A percentile compares a stretch with the other conserved stretches of the same genome.
These are phyloP conservation scores for Naegleria fowleri DNA, from an alignment of 208 protist species.

Conservation along the genomic window DNA sequence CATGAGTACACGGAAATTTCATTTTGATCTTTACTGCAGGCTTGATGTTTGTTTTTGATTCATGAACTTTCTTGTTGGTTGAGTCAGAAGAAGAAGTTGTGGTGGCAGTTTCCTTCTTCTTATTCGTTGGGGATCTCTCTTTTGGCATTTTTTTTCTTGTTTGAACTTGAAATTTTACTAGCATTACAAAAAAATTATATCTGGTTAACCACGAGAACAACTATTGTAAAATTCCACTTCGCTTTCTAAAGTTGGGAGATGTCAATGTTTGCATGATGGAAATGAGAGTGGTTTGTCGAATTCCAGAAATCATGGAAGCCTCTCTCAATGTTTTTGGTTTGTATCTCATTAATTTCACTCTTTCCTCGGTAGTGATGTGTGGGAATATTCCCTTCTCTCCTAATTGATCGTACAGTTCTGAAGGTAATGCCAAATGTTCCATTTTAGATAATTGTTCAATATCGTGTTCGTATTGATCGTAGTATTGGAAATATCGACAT, in stretches of 20 bases:
- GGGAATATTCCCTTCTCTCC: constrained; percentile 25
- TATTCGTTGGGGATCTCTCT: too few species aligned
- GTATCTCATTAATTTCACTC: constrained; percentile 39
- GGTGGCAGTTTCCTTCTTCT: too few species aligned
- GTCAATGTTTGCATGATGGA: background rate
- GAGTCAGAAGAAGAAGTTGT: too few species aligned
- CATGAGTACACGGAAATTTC: background rate
- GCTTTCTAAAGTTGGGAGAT: too few species aligned
- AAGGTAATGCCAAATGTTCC: constrained; percentile 33
- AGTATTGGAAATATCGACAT: constrained; percentile 37
- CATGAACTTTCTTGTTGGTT: too few species aligned
- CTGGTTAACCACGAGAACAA: too few species aligned
- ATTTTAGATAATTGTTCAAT: constrained; percentile 39
- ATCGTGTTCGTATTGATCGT: constrained; percentile 37
- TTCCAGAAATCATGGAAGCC: constrained; percentile 41
- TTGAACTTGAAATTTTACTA: too few species aligned
- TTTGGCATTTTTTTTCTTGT: too few species aligned
- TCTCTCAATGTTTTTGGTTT: constrained; percentile 41
- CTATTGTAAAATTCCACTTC: too few species aligned
- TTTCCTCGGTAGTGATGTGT: constrained; percentile 43
- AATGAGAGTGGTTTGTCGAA: constrained; percentile 27
- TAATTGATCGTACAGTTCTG: background rate
- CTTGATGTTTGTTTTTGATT: background rate
- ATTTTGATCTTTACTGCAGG: background rate
- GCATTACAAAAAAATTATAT: too few species aligned